Base-by-base conservation (phyloP, 208 protist genomes). In the Willaertia magna region DNA sequence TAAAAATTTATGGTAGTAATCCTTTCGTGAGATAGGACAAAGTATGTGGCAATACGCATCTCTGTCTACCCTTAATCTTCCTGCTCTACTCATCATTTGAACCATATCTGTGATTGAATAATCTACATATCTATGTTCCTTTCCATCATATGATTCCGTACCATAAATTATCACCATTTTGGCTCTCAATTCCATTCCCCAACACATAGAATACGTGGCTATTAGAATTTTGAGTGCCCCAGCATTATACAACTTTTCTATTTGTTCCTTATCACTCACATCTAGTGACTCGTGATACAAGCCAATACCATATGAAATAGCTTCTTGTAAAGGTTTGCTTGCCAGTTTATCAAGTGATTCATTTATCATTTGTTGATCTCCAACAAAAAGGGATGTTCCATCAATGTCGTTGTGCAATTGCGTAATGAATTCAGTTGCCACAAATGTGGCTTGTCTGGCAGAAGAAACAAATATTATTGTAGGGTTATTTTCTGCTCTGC, bases 131-230 rank as follows among this genome's bases (percentile, higher is more conserved):
- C 89, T 88, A n/a, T 90, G 85, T 39, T 88, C 90, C 86, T 93
- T 94, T 1, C 90, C 90, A 90, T 98, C 95, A 83, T 92, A 97
- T 88, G 91, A 97, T 85, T 98, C 94, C 14, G 95, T 97, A 44
- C 96, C 97, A 87, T 97, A 98, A 42, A 99, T 92, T n/a, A 99
- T 89, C 43, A 98, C 95, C 22, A 97, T 87, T 88, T 98, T 95
- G 0, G 96, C 94, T 2, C 94, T 94, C 9, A 97, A 76, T 88
- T 97, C 97, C n/a, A 98, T 91, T 55, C 95, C 95, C 96, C 95
- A 98, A 16, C 94, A 94, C 18, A 97, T 87, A 34, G 94, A 97
- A 34, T 88, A 88, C 0, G 94, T 97, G 1, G 90, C 95, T 30
- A 97, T 90, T 12, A 98, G 89, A 11, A 98, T 89, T 48, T 93